Evolutionary conservation across 139 green algal species (phyloP).

Genomic region (Mychonastes homosphaera): DNA sequence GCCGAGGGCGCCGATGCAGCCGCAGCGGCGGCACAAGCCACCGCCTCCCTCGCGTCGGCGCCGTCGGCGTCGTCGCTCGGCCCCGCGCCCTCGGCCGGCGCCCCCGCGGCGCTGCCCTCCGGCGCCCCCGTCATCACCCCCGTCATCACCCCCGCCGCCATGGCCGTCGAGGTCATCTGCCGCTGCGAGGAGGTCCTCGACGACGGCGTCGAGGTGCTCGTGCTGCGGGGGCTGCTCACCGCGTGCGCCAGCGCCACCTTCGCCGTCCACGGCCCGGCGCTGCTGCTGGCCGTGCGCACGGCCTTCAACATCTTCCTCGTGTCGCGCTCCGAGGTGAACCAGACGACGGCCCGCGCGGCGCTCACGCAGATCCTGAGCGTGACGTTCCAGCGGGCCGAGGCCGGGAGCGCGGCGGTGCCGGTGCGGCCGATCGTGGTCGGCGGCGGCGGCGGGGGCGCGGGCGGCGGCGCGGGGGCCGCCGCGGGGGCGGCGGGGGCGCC

Average conservation of each 20-base stretch:
- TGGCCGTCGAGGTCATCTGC: slow-evolving; percentile 73
- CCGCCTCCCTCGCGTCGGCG: neutral
- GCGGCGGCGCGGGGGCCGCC: neutral
- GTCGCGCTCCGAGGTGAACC: slow-evolving; percentile 72
- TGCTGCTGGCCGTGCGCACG: slow-evolving; percentile 77
- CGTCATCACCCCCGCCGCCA: slow-evolving; percentile 44
- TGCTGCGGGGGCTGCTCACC: slow-evolving; percentile 83
- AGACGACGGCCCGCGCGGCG: slow-evolving; percentile 87
- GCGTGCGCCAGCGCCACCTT: slow-evolving; percentile 69
- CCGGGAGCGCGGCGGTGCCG: slow-evolving; percentile 32
- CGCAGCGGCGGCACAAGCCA: neutral
- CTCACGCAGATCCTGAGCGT: slow-evolving; percentile 96
- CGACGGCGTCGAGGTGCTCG: slow-evolving; percentile 82
- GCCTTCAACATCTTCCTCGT: slow-evolving; percentile 96
- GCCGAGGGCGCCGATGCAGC: neutral
- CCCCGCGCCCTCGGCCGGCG: neutral
- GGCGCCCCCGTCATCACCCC: too few relatives aligned
- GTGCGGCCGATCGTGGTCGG: neutral
- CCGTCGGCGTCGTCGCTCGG: neutral
- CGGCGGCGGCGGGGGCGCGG: neutral
- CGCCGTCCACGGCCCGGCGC: slow-evolving; percentile 66
- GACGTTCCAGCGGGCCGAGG: slow-evolving; percentile 93
- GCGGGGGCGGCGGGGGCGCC: neutral
- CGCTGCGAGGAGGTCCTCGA: slow-evolving; percentile 84
- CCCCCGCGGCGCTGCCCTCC: too few relatives aligned